phyloP scores from a whole-genome alignment of 2,329 filamentous ascomycete species.

The Macrophomina tecta region DNA sequence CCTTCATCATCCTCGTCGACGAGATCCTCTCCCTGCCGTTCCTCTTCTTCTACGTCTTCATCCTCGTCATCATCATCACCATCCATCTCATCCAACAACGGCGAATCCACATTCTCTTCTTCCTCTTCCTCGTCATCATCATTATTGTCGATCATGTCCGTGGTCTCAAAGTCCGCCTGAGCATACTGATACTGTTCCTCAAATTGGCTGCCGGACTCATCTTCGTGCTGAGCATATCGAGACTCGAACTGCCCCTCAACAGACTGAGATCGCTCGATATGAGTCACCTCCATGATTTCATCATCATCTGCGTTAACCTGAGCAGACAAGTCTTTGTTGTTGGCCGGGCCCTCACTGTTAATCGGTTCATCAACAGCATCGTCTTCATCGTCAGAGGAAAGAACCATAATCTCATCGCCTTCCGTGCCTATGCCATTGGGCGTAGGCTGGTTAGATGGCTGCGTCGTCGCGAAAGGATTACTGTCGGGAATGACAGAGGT shows the following conservation, averaged over 20 bases:
- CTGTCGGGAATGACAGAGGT: constrained; percentile 12
- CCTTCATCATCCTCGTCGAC: neutral
- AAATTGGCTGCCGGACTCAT: constrained; percentile 6
- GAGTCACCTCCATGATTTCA: neutral
- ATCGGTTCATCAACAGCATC: neutral
- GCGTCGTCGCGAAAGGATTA: constrained; percentile 1
- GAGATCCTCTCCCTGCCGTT: too few species aligned
- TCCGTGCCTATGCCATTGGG: neutral
- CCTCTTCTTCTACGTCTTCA: neutral
- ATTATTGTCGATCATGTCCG: constrained; percentile 1
- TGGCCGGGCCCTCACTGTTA: neutral
- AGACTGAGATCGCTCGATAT: neutral
- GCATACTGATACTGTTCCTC: constrained; percentile 3
- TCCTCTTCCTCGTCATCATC: neutral
- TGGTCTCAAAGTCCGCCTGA: neutral
- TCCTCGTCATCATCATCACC: neutral
- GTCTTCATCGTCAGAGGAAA: constrained; percentile 24
- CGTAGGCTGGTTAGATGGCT: neutral
- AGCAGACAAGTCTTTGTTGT: neutral
- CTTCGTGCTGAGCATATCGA: constrained; percentile 1
- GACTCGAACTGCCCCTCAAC: neutral
- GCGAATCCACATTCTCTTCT: neutral
- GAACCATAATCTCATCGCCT: constrained; percentile 18
- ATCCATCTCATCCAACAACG: constrained; percentile 1
- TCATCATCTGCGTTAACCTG: neutral